phyloP scores from a whole-genome alignment of 768 basidiomycete genomes.

The Amanita polypyramis region DNA sequence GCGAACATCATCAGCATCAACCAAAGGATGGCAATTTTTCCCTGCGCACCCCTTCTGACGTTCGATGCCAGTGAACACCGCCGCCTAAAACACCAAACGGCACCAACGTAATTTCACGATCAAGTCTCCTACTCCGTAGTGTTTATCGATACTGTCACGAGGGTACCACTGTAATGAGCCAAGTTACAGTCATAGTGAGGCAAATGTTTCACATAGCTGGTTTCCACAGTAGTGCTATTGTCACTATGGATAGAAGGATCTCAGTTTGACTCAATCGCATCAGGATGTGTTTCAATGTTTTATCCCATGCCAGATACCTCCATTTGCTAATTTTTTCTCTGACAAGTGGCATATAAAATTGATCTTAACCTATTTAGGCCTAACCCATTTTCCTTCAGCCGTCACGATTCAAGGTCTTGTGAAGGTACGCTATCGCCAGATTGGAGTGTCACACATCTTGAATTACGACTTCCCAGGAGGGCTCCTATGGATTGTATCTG shows the following conservation, averaged over 20 bases:
- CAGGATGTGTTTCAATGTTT: not conserved
- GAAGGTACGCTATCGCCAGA: slow-evolving; percentile 33
- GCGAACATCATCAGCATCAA: not conserved
- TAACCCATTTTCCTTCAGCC: slow-evolving; percentile 20
- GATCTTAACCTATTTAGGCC: slow-evolving; percentile 33
- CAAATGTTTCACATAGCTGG: slow-evolving; percentile 1
- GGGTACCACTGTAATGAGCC: not conserved
- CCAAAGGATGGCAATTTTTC: not conserved
- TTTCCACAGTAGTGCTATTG: not conserved
- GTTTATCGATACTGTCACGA: slow-evolving; percentile 1
- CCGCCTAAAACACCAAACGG: not conserved
- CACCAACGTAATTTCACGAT: slow-evolving; percentile 1
- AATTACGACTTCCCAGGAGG: slow-evolving; percentile 17
- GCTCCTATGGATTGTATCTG: slow-evolving; percentile 27
- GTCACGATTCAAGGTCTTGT: slow-evolving; percentile 25
- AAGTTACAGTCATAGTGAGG: not conserved
- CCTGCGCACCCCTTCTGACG: not conserved
- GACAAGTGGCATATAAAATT: slow-evolving; percentile 15
- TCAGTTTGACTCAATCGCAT: not conserved
- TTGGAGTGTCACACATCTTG: slow-evolving; percentile 23
- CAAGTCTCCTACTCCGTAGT: not conserved
- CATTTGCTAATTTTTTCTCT: slow-evolving; percentile 18
- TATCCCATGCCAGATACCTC: slow-evolving; percentile 1
- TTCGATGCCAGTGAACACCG: not conserved
- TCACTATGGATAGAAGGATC: slow-evolving; percentile 1